Evolutionary conservation across 2,329 filamentous ascomycete species (phyloP).

Genomic region (Cephalotrichum gorgonifer): DNA sequence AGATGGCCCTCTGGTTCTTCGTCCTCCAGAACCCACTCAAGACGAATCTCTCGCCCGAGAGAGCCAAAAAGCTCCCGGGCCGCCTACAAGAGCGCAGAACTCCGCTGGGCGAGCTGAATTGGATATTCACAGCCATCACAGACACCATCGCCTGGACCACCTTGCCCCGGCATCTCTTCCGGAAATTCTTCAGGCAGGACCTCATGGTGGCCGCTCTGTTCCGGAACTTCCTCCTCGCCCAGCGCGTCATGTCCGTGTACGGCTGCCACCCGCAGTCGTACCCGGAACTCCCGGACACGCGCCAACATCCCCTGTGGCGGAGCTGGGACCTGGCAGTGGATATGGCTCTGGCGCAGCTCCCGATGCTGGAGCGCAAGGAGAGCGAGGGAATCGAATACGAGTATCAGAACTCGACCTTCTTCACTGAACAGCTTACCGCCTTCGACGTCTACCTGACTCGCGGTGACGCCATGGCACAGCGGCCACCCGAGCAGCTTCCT

Average conservation of each 20-base stretch:
- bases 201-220: conserved; percentile 98
- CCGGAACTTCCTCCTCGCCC: conserved; percentile 87
- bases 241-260: conserved; percentile 92
- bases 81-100: conserved; percentile 87
- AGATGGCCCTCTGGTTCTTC: conserved; percentile 95
- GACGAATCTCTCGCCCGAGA: conserved; percentile 61
- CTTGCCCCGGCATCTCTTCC: conserved; percentile 78
- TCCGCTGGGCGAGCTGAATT: conserved; percentile 90
- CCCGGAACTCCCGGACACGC: conserved; percentile 85
- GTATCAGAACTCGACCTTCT: conserved; percentile 91
- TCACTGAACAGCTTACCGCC: conserved; percentile 91
- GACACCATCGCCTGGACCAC: conserved; percentile 99
- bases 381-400: conserved; percentile 68
- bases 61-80: conserved; percentile 82
- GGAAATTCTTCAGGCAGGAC: conserved; percentile 94
- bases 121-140: conserved; percentile 98
- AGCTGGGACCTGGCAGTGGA: conserved; percentile 98
- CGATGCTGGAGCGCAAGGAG: conserved; percentile 72
- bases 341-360: conserved; percentile 83
- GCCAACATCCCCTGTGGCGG: conserved; percentile 89
- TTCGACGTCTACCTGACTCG: conserved; percentile 91
- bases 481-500: conserved; percentile 85
- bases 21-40: conserved; percentile 79
- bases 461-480: conserved; percentile 70
- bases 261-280: conserved; percentile 92